Percentiles rank a stretch among this genome's conserved stretches.
Conservation (phyloP, 2,329 filamentous ascomycete genomes). For the Monosporascus cannonballus region DNA sequence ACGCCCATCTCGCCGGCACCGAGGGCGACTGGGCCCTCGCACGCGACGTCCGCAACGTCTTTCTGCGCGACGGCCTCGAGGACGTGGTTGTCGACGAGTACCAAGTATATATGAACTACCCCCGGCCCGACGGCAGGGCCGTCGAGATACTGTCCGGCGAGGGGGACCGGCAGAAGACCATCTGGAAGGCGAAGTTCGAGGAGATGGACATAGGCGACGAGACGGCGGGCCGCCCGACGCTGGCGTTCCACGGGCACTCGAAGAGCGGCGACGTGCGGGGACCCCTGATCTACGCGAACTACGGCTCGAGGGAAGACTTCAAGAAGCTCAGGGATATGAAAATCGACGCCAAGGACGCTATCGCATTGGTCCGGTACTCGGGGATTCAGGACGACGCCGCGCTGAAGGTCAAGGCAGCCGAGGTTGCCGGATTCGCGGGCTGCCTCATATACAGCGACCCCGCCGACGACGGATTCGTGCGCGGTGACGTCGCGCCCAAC, state of each 20-base stretch:
- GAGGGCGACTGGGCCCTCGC: slow-evolving; percentile 85
- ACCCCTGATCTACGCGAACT: slow-evolving; percentile 86
- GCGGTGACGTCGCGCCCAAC: slow-evolving; percentile 66
- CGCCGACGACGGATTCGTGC: slow-evolving; percentile 71
- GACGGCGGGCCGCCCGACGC: slow-evolving; percentile 60
- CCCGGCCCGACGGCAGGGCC: slow-evolving; percentile 66
- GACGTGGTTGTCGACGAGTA: slow-evolving; percentile 72
- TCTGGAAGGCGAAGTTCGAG: slow-evolving; percentile 78
- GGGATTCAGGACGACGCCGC: slow-evolving; percentile 67
- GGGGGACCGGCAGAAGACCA: slow-evolving; percentile 52
- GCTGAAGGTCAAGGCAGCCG: slow-evolving; percentile 84
- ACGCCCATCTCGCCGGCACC: slow-evolving; percentile 89
- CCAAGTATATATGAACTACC: slow-evolving; percentile 89
- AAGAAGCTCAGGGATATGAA: slow-evolving; percentile 62
- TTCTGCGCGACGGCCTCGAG: slow-evolving; percentile 67
- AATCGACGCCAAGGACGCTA: slow-evolving; percentile 69
- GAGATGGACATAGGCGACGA: slow-evolving; percentile 67
- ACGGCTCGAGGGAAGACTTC: slow-evolving; percentile 81
- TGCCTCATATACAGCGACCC: slow-evolving; percentile 94
- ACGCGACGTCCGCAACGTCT: slow-evolving; percentile 75
- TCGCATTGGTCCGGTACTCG: slow-evolving; percentile 77
- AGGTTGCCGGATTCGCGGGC: slow-evolving; percentile 77
- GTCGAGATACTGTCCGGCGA: slow-evolving; percentile 73
- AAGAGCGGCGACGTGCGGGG: slow-evolving; percentile 81
- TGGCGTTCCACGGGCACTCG: slow-evolving; percentile 83